These are phyloP conservation scores for Exophiala sp. DNA, from an alignment of 2,329 filamentous ascomycete genomes.

Conservation along the genomic window DNA sequence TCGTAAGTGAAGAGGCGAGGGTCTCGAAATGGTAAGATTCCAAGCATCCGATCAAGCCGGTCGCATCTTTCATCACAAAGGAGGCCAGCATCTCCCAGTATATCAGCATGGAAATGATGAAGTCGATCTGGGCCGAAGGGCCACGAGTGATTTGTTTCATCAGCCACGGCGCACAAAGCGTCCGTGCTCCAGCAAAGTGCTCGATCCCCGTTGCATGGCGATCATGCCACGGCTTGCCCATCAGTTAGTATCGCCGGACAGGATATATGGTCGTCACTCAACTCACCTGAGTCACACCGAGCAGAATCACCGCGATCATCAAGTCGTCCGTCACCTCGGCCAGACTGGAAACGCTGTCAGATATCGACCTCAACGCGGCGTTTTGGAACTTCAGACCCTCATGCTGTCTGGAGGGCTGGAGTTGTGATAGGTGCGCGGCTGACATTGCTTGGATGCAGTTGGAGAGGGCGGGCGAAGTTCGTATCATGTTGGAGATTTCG, in stretches of 20 bases:
- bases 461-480: not conserved
- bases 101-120: not conserved
- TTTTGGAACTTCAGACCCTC: not conserved
- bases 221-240: not conserved
- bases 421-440: not conserved
- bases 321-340: not conserved
- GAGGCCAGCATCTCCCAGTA: slow-evolving; percentile 2
- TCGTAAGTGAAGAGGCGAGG: not conserved
- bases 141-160: not conserved
- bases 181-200: not conserved
- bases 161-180: not conserved
- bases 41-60: not conserved
- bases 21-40: not conserved
- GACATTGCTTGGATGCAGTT: not conserved
- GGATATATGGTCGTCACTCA: too few relatives aligned
- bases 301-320: not conserved
- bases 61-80: not conserved
- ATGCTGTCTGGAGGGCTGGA: not conserved
- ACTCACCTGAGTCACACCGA: not conserved
- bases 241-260: not conserved
- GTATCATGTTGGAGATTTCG: not conserved
- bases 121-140: not conserved
- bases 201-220: not conserved
- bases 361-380: not conserved
- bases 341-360: not conserved